Base-by-base conservation (phyloP, 495 filamentous ascomycete species). In the Extremus antarcticus region DNA sequence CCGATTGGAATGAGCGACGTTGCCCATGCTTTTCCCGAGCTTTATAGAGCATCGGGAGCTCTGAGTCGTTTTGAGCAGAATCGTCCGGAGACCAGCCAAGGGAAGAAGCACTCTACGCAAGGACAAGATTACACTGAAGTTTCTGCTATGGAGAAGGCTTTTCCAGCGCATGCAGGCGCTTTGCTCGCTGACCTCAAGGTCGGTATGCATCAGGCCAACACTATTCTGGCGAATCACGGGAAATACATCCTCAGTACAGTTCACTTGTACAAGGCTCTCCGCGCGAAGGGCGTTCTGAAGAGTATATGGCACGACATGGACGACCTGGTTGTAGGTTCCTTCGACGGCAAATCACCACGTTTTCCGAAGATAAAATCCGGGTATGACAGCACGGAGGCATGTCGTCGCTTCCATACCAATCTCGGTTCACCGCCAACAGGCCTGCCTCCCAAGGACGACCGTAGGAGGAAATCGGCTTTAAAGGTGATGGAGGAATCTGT, bases 251-350 rank as follows among this genome's bases (percentile, higher is more conserved):
- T 53, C 2, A 7, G 4, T 24, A 21, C 38, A 7, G 50, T 21
- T 2, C 49, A 51, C 21, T 19, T 51, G 10, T 51, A 51, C 29
- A 51, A 38, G 20, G 2, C 3, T 21, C 49, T 51, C 13, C 49
- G 49, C 29, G n/a, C 20, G 16, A 20, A 3, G 16, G 49, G 49
- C 20, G n/a, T 51, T 4, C 8, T 53, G 35, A 53, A 53, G 9
- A 15, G 21, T 19, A 38, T 43, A 4, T 53, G 50, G 50, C 39
- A 53, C 35, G 50, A 53, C 38, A 53, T 53, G 50, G 50, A 53
- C 2, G 7, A n/a, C n/a, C n/a, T 53, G 13, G 38, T 43, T 3
- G 15, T 53, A 8, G 50, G 8, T 8, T 19, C 35, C 21, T 43
- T 43, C 25, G 50, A 38, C 20, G 22, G 15, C 16, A 22, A 35